These are phyloP conservation scores for Ajuga reptans DNA, from an alignment of 305 asterid genomes.

Conservation along the genomic window DNA sequence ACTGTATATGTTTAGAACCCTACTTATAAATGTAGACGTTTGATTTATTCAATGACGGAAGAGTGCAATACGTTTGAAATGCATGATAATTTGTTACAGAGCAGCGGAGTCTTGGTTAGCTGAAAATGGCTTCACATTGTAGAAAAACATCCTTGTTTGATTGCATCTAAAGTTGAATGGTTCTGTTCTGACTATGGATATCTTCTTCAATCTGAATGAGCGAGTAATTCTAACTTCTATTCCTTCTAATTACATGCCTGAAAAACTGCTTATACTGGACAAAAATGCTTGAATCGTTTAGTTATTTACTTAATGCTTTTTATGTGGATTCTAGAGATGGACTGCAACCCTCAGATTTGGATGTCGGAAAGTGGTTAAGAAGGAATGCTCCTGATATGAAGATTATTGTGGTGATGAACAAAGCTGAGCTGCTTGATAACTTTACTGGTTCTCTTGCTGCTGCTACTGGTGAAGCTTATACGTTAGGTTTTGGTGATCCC, in stretches of 20 bases:
- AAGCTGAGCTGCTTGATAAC: constrained; percentile 85
- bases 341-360: constrained; percentile 78
- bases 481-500: constrained; percentile 89
- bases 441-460: constrained; percentile 67
- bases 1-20: background rate
- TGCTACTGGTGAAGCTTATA: constrained; percentile 77
- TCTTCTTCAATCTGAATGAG: background rate
- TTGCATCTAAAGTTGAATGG: background rate
- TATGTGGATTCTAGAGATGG: constrained; percentile 58
- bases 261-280: background rate
- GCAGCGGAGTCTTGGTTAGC: background rate
- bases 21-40: background rate
- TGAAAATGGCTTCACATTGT: background rate
- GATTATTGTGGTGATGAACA: constrained; percentile 76
- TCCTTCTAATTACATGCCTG: background rate
- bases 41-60: background rate
- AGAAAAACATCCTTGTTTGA: background rate
- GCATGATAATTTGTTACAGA: background rate
- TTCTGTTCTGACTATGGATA: background rate
- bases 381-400: constrained; percentile 72
- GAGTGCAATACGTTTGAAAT: background rate
- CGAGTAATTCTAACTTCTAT: background rate
- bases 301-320: constrained; percentile 15
- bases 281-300: constrained; percentile 2
- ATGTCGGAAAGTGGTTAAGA: constrained; percentile 96